A percentile compares a stretch with the other conserved stretches of the same genome.
phyloP scores from a whole-genome alignment of 1,139 yeast species.

The Debaryomyces nepalensis region DNA sequence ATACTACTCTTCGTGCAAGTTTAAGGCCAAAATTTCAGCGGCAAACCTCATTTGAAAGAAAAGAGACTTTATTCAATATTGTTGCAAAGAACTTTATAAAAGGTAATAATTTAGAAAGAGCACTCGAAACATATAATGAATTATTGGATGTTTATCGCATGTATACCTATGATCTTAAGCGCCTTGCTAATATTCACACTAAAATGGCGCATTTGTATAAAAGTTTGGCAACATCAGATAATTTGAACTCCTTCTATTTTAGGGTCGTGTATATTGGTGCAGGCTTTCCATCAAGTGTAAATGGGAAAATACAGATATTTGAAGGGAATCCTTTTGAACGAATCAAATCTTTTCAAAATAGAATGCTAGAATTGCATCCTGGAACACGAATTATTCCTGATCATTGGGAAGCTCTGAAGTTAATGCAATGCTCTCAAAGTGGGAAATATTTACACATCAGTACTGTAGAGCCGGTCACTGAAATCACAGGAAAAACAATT shows the following conservation, averaged over 20 bases:
- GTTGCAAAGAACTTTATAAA: slow-evolving; percentile 73
- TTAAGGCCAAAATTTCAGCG: slow-evolving; percentile 74
- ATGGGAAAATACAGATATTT: slow-evolving; percentile 78
- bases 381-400: slow-evolving; percentile 77
- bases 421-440: slow-evolving; percentile 55
- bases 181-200: slow-evolving; percentile 74
- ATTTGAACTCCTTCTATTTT: slow-evolving; percentile 78
- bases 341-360: slow-evolving; percentile 79
- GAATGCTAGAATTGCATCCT: slow-evolving; percentile 75
- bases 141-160: slow-evolving; percentile 75
- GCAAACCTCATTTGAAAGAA: slow-evolving; percentile 81
- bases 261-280: slow-evolving; percentile 81
- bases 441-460: slow-evolving; percentile 78
- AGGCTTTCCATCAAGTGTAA: slow-evolving; percentile 79
- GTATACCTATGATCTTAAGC: slow-evolving; percentile 74
- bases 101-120: slow-evolving; percentile 78
- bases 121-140: slow-evolving; percentile 77
- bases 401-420: slow-evolving; percentile 62
- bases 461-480: slow-evolving; percentile 71
- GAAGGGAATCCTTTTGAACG: slow-evolving; percentile 91
- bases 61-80: slow-evolving; percentile 70
- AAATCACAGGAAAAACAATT: slow-evolving; percentile 52
- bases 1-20: slow-evolving; percentile 58
- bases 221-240: slow-evolving; percentile 71
- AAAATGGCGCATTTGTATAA: slow-evolving; percentile 71